Percentiles rank a stretch among this genome's conserved stretches.
These are phyloP conservation scores for Paramecium tetraurelia DNA, from an alignment of 73 alveolate genomes.

Conservation along the genomic window DNA sequence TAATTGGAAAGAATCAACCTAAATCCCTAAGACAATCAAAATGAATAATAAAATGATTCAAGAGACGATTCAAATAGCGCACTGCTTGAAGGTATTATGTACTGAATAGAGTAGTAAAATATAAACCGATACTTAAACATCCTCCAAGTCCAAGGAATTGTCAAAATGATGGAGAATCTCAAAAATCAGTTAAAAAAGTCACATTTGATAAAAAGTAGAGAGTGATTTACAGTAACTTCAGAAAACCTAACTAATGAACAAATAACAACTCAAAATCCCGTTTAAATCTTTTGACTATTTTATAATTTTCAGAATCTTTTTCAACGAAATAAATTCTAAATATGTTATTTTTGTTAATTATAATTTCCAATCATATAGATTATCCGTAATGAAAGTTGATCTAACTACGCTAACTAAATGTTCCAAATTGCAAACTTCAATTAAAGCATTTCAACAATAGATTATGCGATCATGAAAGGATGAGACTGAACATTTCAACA, in stretches of 20 bases:
- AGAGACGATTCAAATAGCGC: background rate
- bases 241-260: background rate
- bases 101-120: background rate
- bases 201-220: background rate
- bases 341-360: background rate
- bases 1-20: background rate
- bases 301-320: background rate
- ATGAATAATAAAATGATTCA: background rate
- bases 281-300: background rate
- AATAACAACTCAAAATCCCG: background rate
- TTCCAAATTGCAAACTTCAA: background rate
- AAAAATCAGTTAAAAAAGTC: background rate
- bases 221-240: background rate
- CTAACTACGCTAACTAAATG: background rate
- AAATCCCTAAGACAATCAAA: background rate
- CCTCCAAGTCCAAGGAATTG: background rate
- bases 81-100: background rate
- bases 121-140: background rate
- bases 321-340: background rate
- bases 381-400: background rate
- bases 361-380: background rate
- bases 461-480: background rate
- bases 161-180: background rate
- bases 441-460: background rate
- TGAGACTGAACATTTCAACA: no score